Conservation (phyloP, 139 green algal species). For the Picocystis salinarum region DNA sequence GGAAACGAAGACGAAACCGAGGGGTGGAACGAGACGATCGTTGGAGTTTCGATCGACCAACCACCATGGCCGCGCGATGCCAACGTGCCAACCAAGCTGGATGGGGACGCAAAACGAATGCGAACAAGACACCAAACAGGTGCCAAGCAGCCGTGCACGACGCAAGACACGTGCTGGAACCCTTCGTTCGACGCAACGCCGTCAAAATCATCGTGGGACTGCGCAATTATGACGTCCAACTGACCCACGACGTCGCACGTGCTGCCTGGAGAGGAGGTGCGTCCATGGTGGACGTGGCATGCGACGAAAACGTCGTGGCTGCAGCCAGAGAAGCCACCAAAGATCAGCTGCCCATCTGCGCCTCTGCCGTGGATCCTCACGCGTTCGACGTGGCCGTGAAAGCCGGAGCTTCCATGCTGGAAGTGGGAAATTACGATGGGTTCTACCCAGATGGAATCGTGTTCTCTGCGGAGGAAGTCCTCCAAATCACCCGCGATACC, state of each 20-base stretch:
- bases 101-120: no score
- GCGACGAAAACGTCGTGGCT: conserved; percentile 14
- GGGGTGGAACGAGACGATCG: no score
- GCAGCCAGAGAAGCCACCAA: conserved; percentile 10
- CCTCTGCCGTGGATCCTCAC: background rate
- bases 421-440: conserved; percentile 20
- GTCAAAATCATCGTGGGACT: conserved; percentile 20
- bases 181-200: background rate
- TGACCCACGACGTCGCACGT: conserved; percentile 10
- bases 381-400: background rate
- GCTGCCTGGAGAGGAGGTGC: conserved; percentile 14
- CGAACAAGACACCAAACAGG: no score
- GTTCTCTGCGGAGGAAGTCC: conserved; percentile 16
- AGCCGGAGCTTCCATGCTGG: conserved; percentile 1
- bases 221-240: conserved; percentile 14
- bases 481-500: conserved; percentile 12
- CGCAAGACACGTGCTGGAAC: no score
- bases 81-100: no score
- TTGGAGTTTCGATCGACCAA: no score
- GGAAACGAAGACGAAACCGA: no score
- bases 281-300: conserved; percentile 21
- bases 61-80: no score
- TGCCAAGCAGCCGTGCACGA: no score
- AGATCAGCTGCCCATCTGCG: conserved; percentile 3
- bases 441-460: conserved; percentile 15